These are phyloP conservation scores for Orbilia blumenaviensis DNA, from an alignment of 2,329 filamentous ascomycete genomes.

Conservation along the genomic window DNA sequence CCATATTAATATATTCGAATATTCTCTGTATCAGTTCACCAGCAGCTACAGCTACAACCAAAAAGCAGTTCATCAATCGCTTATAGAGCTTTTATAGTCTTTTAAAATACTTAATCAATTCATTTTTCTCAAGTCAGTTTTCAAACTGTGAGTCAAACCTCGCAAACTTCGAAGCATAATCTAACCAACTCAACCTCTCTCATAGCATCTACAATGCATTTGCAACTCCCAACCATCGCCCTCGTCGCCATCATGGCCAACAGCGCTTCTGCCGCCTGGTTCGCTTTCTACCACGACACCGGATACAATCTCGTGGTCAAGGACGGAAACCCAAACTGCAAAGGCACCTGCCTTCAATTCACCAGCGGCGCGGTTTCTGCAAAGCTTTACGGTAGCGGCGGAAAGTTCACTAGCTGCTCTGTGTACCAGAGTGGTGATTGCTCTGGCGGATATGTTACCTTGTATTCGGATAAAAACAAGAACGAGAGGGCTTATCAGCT, in stretches of 20 bases:
- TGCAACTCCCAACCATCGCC: constrained; percentile 23
- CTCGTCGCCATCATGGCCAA: constrained; percentile 21
- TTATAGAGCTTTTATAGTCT: too few relatives aligned
- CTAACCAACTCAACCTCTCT: neutral
- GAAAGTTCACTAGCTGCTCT: constrained; percentile 36
- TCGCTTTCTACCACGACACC: constrained; percentile 26
- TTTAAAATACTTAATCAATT: too few relatives aligned
- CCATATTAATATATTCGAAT: too few relatives aligned
- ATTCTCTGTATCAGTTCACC: neutral
- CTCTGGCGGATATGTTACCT: constrained; percentile 19
- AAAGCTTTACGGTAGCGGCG: constrained; percentile 29
- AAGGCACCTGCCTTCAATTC: constrained; percentile 9
- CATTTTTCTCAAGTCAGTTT: neutral
- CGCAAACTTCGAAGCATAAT: too few relatives aligned
- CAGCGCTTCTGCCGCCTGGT: constrained; percentile 31
- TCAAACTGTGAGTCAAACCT: too few relatives aligned
- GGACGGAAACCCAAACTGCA: constrained; percentile 34
- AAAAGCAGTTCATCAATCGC: neutral
- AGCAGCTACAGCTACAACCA: neutral
- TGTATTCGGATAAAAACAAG: constrained; percentile 38
- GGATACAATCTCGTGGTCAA: constrained; percentile 32
- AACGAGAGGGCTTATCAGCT: constrained; percentile 22
- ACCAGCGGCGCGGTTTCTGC: constrained; percentile 18
- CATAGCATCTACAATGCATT: constrained; percentile 23
- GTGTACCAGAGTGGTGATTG: constrained; percentile 22